These are phyloP conservation scores for Macaranga tanarius DNA, from an alignment of 441 rosid species.

Conservation along the genomic window DNA sequence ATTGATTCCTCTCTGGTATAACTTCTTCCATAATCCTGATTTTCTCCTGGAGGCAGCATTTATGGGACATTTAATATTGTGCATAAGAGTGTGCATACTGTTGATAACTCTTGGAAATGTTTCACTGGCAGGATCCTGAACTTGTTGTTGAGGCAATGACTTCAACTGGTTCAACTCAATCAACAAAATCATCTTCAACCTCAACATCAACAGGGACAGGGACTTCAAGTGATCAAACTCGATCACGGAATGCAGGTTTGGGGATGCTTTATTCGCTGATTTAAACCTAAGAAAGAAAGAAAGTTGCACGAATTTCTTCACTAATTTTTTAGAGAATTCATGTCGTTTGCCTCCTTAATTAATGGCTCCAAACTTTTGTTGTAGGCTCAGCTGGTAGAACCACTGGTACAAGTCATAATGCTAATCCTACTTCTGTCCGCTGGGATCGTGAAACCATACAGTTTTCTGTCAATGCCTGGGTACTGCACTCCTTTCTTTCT, in stretches of 20 bases:
- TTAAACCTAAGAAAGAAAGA: background rate
- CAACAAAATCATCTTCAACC: conserved; percentile 58
- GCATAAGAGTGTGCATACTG: background rate
- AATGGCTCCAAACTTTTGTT: conserved; percentile 23
- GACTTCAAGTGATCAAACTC: conserved; percentile 48
- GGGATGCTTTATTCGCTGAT: conserved; percentile 2
- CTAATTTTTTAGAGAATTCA: background rate
- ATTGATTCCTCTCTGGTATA: background rate
- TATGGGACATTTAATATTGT: background rate
- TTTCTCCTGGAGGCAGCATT: background rate
- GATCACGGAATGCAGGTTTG: conserved; percentile 58
- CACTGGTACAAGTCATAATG: conserved; percentile 52
- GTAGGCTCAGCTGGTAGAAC: conserved; percentile 71
- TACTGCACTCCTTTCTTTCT: conserved; percentile 27
- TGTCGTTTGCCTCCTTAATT: conserved; percentile 3
- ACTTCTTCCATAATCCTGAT: background rate
- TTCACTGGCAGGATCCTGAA: conserved; percentile 69
- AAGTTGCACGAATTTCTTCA: background rate
- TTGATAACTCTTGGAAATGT: conserved; percentile 8
- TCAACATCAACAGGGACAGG: conserved; percentile 49
- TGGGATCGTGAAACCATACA: conserved; percentile 91
- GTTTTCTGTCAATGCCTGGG: conserved; percentile 99
- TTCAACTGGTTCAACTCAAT: conserved; percentile 56
- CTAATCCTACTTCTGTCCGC: conserved; percentile 58
- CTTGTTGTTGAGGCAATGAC: conserved; percentile 80